Percentiles rank a stretch among this genome's conserved stretches.
Evolutionary conservation across 768 basidiomycete species (phyloP).

Genomic region (Brasilioporus rufonigricans): DNA sequence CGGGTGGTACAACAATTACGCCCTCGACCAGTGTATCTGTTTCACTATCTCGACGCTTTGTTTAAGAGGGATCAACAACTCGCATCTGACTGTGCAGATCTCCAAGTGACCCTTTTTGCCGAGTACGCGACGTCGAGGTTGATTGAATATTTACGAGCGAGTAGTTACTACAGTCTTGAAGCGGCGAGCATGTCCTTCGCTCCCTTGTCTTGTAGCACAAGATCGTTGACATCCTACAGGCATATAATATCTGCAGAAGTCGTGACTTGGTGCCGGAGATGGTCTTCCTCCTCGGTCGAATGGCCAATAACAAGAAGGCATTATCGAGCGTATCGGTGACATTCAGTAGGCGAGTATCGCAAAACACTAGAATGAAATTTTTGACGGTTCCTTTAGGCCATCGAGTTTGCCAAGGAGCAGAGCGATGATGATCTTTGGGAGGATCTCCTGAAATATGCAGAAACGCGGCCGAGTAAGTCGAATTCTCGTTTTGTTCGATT

Average conservation of each 20-base stretch:
- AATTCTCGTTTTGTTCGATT: background rate
- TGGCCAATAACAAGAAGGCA: slow-evolving; percentile 97
- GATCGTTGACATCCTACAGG: slow-evolving; percentile 41
- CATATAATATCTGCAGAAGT: slow-evolving; percentile 81
- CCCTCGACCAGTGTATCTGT: slow-evolving; percentile 74
- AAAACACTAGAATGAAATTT: background rate
- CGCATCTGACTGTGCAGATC: slow-evolving; percentile 78
- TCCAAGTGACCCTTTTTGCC: slow-evolving; percentile 89
- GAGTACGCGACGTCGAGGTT: slow-evolving; percentile 77
- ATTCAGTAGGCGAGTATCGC: slow-evolving; percentile 68
- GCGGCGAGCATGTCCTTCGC: slow-evolving; percentile 55
- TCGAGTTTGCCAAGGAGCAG: slow-evolving; percentile 98
- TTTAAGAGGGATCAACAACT: slow-evolving; percentile 84
- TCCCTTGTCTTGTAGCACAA: background rate
- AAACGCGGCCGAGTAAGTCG: slow-evolving; percentile 78
- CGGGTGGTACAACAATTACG: slow-evolving; percentile 88
- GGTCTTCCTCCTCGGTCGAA: slow-evolving; percentile 95
- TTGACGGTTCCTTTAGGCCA: slow-evolving; percentile 58
- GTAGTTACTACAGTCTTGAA: slow-evolving; percentile 89
- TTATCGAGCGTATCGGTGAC: slow-evolving; percentile 92
- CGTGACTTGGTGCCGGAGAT: slow-evolving; percentile 91
- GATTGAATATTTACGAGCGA: slow-evolving; percentile 89
- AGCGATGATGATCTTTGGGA: slow-evolving; percentile 98
- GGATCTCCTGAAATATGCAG: slow-evolving; percentile 90
- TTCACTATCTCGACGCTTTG: slow-evolving; percentile 89